Evolutionary conservation across 495 filamentous ascomycete species (phyloP).

Genomic region (Gamarada debralockiae): DNA sequence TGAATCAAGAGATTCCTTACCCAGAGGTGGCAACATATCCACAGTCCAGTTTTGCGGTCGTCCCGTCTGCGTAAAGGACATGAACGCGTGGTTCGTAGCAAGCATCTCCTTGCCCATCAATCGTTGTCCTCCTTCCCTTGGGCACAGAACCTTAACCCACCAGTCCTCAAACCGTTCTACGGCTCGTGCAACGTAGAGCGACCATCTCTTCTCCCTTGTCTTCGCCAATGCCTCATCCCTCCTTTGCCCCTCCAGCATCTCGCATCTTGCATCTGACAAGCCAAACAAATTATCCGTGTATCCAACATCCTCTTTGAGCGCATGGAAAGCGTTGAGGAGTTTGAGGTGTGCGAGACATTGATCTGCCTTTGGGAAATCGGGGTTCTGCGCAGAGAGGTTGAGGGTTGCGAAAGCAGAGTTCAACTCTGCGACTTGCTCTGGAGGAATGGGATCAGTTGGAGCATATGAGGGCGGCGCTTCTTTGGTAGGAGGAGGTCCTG

Average conservation of each 20-base stretch:
- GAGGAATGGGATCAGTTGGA: conserved; percentile 1
- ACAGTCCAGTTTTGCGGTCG: conserved; percentile 17
- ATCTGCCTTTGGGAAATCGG: conserved; percentile 30
- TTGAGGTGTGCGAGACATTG: conserved; percentile 73
- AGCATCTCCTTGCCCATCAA: conserved; percentile 19
- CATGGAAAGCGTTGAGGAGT: conserved; percentile 65
- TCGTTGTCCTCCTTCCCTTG: conserved; percentile 9
- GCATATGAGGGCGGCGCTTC: conserved; percentile 28
- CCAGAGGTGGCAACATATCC: conserved; percentile 27
- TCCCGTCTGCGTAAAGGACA: conserved; percentile 14
- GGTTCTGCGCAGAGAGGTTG: conserved; percentile 23
- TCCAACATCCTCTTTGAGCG: conserved; percentile 60
- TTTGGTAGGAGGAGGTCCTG: neutral
- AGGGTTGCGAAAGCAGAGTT: conserved; percentile 40
- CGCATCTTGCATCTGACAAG: conserved; percentile 47
- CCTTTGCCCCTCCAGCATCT: conserved; percentile 16
- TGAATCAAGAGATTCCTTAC: no score
- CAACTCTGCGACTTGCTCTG: conserved; percentile 26
- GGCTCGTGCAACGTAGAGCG: conserved; percentile 67
- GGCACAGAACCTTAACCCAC: conserved; percentile 46
- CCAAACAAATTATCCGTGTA: conserved; percentile 63
- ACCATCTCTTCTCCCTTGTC: conserved; percentile 78
- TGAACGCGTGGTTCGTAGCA: neutral
- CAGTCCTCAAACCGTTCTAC: conserved; percentile 70
- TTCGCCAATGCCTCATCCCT: conserved; percentile 36